Percentiles rank a stretch among this genome's conserved stretches.
These are phyloP conservation scores for Arabidopsis lyrata DNA, from an alignment of 441 rosid species.

Conservation along the genomic window DNA sequence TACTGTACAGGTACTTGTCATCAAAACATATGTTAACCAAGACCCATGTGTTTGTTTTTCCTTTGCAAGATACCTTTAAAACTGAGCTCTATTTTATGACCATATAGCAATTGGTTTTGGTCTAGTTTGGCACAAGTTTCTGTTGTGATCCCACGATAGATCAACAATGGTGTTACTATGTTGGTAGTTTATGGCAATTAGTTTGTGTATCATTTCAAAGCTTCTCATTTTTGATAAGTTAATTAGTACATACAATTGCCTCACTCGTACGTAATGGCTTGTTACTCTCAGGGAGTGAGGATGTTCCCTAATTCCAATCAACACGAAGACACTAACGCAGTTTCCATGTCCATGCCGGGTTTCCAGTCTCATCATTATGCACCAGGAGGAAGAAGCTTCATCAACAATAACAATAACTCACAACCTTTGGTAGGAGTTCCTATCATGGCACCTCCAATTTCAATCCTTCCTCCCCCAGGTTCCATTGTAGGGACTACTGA, in stretches of 20 bases:
- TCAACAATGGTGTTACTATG: not conserved
- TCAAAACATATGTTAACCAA: constrained; percentile 9
- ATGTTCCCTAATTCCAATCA: constrained; percentile 55
- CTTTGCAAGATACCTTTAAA: not conserved
- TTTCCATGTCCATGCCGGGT: constrained; percentile 55
- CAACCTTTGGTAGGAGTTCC: constrained; percentile 63
- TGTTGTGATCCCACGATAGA: constrained; percentile 1
- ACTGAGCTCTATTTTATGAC: not conserved
- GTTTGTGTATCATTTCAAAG: too few species aligned
- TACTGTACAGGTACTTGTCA: constrained; percentile 51
- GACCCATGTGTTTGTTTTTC: not conserved
- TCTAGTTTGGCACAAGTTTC: constrained; percentile 26
- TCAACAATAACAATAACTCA: constrained; percentile 43
- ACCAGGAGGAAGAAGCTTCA: constrained; percentile 45
- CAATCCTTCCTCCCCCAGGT: constrained; percentile 57
- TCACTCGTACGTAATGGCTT: constrained; percentile 21
- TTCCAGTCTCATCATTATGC: constrained; percentile 54
- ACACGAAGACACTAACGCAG: constrained; percentile 54
- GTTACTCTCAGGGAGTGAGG: constrained; percentile 54
- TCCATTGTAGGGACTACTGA: constrained; percentile 73
- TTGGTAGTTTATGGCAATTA: too few species aligned
- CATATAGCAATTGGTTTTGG: constrained; percentile 3
- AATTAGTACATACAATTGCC: not conserved
- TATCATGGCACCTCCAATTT: constrained; percentile 58
- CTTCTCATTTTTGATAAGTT: too few species aligned